Evolutionary conservation across 805 yeast genomes (phyloP).

Genomic region (Metschnikowia reukaufii): DNA sequence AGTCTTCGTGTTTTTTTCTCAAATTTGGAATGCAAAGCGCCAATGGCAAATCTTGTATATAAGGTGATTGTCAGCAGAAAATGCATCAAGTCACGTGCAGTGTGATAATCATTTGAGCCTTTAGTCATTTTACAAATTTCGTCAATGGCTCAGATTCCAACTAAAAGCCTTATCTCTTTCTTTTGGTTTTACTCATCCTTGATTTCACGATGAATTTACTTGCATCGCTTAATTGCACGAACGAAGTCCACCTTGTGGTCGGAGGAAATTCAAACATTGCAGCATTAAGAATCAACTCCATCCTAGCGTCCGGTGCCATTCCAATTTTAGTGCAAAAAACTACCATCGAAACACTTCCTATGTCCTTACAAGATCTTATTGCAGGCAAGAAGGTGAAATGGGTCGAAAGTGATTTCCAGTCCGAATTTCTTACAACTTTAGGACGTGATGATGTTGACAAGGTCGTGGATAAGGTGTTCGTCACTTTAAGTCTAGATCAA

Average conservation of each 20-base stretch:
- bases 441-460: slow-evolving; percentile 65
- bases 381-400: slow-evolving; percentile 27
- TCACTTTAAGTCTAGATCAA: slow-evolving; percentile 42
- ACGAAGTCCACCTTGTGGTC: slow-evolving; percentile 57
- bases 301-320: slow-evolving; percentile 54
- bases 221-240: slow-evolving; percentile 35
- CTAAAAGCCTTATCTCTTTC: background rate
- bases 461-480: slow-evolving; percentile 76
- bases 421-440: slow-evolving; percentile 47
- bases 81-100: slow-evolving; percentile 19
- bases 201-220: slow-evolving; percentile 13
- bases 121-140: background rate
- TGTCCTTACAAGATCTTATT: slow-evolving; percentile 24
- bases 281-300: slow-evolving; percentile 46
- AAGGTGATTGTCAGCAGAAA: background rate
- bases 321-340: slow-evolving; percentile 49
- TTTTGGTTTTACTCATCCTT: background rate
- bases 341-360: slow-evolving; percentile 24
- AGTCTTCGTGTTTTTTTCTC: too few relatives aligned
- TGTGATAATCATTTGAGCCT: slow-evolving; percentile 11
- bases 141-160: background rate
- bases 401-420: slow-evolving; percentile 27
- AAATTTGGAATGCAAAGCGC: too few relatives aligned
- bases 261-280: slow-evolving; percentile 50
- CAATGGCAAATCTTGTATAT: background rate